Base-by-base conservation (phyloP, 2,329 filamentous ascomycete genomes). In the Penicillium frequentans region DNA sequence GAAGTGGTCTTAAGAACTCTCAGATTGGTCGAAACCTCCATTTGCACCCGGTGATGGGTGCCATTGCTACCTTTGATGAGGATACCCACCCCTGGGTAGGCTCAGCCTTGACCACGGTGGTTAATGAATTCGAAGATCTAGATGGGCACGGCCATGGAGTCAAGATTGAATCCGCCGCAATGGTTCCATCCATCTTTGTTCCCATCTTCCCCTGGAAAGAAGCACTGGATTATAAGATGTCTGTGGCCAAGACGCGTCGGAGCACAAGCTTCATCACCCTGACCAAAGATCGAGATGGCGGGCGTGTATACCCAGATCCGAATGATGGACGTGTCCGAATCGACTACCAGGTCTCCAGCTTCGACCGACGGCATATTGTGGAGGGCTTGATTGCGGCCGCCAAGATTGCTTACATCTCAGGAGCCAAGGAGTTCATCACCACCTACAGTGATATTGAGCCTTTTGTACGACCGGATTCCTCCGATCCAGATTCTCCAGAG, bases 11-110 rank as follows among this genome's bases (percentile, higher is more conserved):
- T 49, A 87, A 84, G 78, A 96, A 96, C 70, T 81, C 82, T 4
- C 87, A 96, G 55, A 88, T 97, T 60, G 93, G 93, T 26, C 84
- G 82, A 8, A 90, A 97, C 66, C 83, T 97, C 3, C 82, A 95
- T 66, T 74, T 96, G 1, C 93, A 98, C 68, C 93, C 92, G 71
- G 66, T 75, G 11, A 61, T 83, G 51, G 62, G 81, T 11, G 78
- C 74, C 33, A 64, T 63, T 23, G 89, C 83, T 2, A 79, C 87
- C n/a, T 92, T 88, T 72, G 80, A 88, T 31, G 81, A 91, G 57
- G 86, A 90, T 35, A 82, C 87, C 21, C 82, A 81, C n/a, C 86
- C 86, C 1, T 90, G 88, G 87, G 86, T 86, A 82, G 89, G 91
- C 16, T 83, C 86, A 2, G 93, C 93, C 64, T 84, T 97, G 57